These are phyloP conservation scores for Luvunga scandens DNA, from an alignment of 345 rosid species.

Conservation along the genomic window DNA sequence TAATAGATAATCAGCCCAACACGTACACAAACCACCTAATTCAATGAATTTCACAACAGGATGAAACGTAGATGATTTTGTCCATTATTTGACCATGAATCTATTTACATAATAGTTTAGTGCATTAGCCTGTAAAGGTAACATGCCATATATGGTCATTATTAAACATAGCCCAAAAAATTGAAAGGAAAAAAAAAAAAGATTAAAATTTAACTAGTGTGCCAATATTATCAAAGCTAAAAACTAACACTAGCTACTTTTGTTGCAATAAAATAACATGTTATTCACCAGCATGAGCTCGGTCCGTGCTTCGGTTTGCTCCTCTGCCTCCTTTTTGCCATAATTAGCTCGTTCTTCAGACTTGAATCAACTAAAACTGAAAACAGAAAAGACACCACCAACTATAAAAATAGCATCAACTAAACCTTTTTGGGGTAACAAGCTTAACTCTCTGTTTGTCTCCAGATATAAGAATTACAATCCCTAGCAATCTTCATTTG, in stretches of 20 bases:
- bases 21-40: neutral
- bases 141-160: neutral
- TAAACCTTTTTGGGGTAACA: neutral
- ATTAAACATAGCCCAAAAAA: neutral
- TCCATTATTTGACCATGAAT: neutral
- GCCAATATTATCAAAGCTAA: no score
- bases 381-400: neutral
- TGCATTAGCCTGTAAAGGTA: neutral
- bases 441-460: neutral
- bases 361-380: neutral
- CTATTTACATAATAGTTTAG: neutral
- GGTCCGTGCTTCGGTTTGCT: neutral
- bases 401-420: neutral
- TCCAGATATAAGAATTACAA: neutral
- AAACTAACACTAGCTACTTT: no score
- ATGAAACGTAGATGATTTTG: neutral
- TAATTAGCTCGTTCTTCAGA: neutral
- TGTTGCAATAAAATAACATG: neutral
- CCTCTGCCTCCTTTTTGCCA: conserved; percentile 1
- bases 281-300: neutral
- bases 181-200: neutral
- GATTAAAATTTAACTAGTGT: no score
- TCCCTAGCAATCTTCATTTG: neutral
- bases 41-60: neutral
- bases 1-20: neutral